Evolutionary conservation across 495 filamentous ascomycete species (phyloP), one percentile per base, ranked within the genome.

Genomic region (Aspergillus olivimuriae): DNA sequence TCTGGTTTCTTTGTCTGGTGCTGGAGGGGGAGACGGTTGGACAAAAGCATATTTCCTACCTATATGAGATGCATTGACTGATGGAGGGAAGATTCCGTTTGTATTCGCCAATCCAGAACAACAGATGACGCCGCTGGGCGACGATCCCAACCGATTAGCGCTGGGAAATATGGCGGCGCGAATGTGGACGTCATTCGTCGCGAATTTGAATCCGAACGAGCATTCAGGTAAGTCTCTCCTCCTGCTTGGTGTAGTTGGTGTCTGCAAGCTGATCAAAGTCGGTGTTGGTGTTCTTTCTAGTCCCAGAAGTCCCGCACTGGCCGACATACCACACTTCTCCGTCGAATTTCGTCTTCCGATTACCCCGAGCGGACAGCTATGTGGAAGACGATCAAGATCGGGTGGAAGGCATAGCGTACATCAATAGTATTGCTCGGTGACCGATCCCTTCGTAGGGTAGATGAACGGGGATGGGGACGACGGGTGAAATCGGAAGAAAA

Each of bases 161-260:
- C 50, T 67, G 9, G 63, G 49, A 12, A 56, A 67, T 26, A 46
- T 63, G 51, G 78, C 80, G 39, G 73, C 70, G 8, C 56, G 55
- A 1, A 73, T 74, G 50, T 83, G 78, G 72, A 69, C 73, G 1
- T 61, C 65, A 2, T 83, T 82, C 47, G 71, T 72, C 7, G 41
- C 59, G 9, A 65, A 74, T 41, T 43, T 70, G 34, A 51, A 73
- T 50, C 80, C 80, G 0, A 81, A 80, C 46, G 48, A 56, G 2
- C 58, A 63, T 48, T 56, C 47, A 33, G 52, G 60, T 63, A 50
- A 21, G 49, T 56, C 4, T 24, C 23, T 28, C 38, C 10, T 46
- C 28, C 12, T 32, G 17, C 23, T 28, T 10, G 16, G 20, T 34
- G 18, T 23, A 23, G 18, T 12, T 23, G 15, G 14, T 24, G 14